phyloP scores from a whole-genome alignment of 805 yeast species.

The Candida takata region DNA sequence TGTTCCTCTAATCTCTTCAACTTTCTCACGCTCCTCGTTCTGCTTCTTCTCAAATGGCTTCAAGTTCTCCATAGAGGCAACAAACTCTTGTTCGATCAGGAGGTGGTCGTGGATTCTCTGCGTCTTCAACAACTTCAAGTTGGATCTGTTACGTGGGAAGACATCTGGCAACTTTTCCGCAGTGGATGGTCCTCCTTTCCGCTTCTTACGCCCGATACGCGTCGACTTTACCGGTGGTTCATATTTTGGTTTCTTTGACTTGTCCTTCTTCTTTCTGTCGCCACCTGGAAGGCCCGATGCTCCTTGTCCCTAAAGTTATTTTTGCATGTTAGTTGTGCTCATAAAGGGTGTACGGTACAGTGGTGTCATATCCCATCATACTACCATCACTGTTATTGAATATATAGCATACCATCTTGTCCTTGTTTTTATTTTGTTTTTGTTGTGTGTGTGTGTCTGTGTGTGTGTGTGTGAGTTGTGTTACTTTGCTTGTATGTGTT shows the following conservation, averaged over 20 bases:
- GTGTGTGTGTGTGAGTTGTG: no score
- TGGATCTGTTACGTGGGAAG: conserved; percentile 89
- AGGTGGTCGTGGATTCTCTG: conserved; percentile 96
- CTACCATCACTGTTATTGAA: no score
- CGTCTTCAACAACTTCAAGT: conserved; percentile 80
- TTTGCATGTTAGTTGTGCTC: background rate
- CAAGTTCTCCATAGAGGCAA: conserved; percentile 86
- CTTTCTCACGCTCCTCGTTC: conserved; percentile 90
- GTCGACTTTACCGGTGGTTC: conserved; percentile 98
- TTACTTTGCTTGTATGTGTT: no score
- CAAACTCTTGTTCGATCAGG: conserved; percentile 91
- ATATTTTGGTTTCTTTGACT: conserved; percentile 88
- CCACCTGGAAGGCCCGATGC: conserved; percentile 47
- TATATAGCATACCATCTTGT: no score
- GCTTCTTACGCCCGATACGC: conserved; percentile 84
- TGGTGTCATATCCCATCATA: no score
- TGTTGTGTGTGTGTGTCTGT: no score
- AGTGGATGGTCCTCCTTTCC: conserved; percentile 84
- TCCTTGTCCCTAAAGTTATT: conserved; percentile 39
- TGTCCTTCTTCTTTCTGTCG: conserved; percentile 48
- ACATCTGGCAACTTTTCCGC: conserved; percentile 80
- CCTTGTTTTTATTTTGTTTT: no score
- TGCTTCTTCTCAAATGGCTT: conserved; percentile 96
- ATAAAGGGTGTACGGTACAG: no score
- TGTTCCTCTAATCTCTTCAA: conserved; percentile 91